Percentiles rank a stretch among this genome's conserved stretches.
Evolutionary conservation across 352 stramenopile genomes (phyloP).

Genomic region (Phytophthora megakarya): DNA sequence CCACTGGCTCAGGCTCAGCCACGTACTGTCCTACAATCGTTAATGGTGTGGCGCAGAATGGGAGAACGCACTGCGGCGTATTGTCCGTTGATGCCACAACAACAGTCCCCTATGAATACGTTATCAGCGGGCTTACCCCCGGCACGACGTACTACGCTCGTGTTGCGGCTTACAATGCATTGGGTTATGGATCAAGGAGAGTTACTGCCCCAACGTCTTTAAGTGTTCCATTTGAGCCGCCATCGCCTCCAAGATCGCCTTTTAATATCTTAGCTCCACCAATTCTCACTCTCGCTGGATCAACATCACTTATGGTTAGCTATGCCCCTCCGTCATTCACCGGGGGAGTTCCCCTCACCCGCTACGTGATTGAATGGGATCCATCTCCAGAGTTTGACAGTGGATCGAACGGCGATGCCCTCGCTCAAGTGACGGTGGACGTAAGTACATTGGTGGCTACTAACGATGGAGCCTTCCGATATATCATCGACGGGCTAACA

Average conservation of each 20-base stretch:
- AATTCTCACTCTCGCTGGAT: conserved; percentile 69
- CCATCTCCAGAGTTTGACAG: conserved; percentile 75
- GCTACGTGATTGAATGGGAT: conserved; percentile 94
- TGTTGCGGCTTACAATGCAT: conserved; percentile 67
- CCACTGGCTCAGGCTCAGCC: too few species aligned
- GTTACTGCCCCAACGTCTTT: conserved; percentile 59
- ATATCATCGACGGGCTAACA: conserved; percentile 56
- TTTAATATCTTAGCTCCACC: conserved; percentile 65
- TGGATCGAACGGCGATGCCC: conserved; percentile 54
- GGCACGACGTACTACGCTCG: conserved; percentile 72
- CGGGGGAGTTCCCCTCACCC: conserved; percentile 86
- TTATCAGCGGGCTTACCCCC: conserved; percentile 61
- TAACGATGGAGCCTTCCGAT: conserved; percentile 40
- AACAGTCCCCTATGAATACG: conserved; percentile 51
- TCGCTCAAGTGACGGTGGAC: conserved; percentile 44
- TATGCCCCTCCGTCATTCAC: conserved; percentile 85
- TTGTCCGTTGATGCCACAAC: conserved; percentile 19
- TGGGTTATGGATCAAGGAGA: conserved; percentile 67
- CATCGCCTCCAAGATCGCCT: conserved; percentile 54
- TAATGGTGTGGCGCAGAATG: conserved; percentile 29
- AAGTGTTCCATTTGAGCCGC: conserved; percentile 69
- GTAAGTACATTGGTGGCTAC: conserved; percentile 23
- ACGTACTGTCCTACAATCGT: conserved; percentile 58
- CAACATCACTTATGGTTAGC: conserved; percentile 73
- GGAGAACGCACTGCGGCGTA: conserved; percentile 42